These are phyloP conservation scores for Cryptococcus maquisensis DNA, from an alignment of 1,284 basidiomycete genomes.

Conservation along the genomic window DNA sequence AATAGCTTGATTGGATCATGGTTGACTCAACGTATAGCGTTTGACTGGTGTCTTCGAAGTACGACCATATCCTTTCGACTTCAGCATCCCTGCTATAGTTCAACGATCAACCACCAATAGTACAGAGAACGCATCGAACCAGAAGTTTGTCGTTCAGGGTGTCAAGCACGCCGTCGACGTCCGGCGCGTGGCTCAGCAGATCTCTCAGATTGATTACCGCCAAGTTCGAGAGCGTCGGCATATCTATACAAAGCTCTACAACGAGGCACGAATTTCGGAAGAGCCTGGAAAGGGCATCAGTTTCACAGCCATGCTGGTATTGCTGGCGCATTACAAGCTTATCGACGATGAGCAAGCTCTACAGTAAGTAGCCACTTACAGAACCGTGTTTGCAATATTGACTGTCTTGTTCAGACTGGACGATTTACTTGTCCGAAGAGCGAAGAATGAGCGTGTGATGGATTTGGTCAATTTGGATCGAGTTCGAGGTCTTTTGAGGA, in stretches of 20 bases:
- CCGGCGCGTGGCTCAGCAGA: constrained; percentile 57
- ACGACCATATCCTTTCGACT: constrained; percentile 69
- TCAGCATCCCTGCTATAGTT: constrained; percentile 60
- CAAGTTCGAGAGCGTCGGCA: constrained; percentile 63
- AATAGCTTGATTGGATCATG: background rate
- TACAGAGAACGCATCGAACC: constrained; percentile 21
- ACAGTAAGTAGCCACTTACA: constrained; percentile 56
- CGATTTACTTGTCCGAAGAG: constrained; percentile 70
- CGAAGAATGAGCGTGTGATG: constrained; percentile 71
- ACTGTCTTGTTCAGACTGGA: constrained; percentile 58
- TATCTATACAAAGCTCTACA: constrained; percentile 70
- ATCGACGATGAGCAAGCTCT: constrained; percentile 83
- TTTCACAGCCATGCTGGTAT: constrained; percentile 82
- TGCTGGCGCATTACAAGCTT: constrained; percentile 87
- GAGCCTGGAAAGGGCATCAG: constrained; percentile 75
- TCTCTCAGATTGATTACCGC: constrained; percentile 63
- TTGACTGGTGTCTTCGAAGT: constrained; percentile 67
- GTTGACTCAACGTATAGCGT: constrained; percentile 12
- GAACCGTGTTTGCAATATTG: background rate
- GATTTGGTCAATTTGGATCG: constrained; percentile 79
- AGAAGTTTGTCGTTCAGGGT: constrained; percentile 25
- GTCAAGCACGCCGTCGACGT: constrained; percentile 60
- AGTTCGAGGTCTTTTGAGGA: constrained; percentile 70
- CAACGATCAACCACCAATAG: constrained; percentile 25
- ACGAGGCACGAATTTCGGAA: constrained; percentile 75